phyloP scores from a whole-genome alignment of 108 stramenopile genomes.

The Cyclostephanos invisitatus region DNA sequence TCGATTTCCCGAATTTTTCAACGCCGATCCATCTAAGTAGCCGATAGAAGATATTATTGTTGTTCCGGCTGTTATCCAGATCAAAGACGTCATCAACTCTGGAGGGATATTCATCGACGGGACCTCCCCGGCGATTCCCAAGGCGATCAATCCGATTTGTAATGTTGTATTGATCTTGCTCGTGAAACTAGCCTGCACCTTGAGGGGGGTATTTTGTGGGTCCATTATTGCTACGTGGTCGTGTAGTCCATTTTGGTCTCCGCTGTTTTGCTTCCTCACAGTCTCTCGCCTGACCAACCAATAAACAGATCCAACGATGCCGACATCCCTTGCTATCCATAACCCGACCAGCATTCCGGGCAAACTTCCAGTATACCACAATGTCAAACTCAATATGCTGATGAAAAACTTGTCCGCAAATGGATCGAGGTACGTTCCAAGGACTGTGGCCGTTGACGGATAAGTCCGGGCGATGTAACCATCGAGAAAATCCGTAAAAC shows the following conservation, averaged over 20 bases:
- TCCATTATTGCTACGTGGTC: conserved; percentile 50
- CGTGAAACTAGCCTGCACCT: conserved; percentile 67
- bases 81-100: conserved; percentile 29
- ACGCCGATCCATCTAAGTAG: conserved; percentile 44
- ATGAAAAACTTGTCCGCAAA: conserved; percentile 81
- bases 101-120: conserved; percentile 35
- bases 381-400: conserved; percentile 37
- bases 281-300: conserved; percentile 35
- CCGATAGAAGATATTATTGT: conserved; percentile 40
- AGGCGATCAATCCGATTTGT: conserved; percentile 65
- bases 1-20: conserved; percentile 36
- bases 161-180: conserved; percentile 81
- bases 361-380: conserved; percentile 66
- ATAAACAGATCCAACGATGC: conserved; percentile 47
- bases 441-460: conserved; percentile 56
- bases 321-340: conserved; percentile 70
- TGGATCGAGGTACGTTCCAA: conserved; percentile 87
- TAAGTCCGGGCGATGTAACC: conserved; percentile 80
- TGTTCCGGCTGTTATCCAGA: conserved; percentile 52
- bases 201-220: conserved; percentile 60
- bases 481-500: conserved; percentile 76
- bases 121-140: conserved; percentile 49
- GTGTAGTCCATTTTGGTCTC: conserved; percentile 14
- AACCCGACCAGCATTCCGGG: conserved; percentile 66
- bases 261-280: conserved; percentile 16